Evolutionary conservation across 2,329 filamentous ascomycete genomes (phyloP).

Genomic region (Kalaharituber pfeilii): DNA sequence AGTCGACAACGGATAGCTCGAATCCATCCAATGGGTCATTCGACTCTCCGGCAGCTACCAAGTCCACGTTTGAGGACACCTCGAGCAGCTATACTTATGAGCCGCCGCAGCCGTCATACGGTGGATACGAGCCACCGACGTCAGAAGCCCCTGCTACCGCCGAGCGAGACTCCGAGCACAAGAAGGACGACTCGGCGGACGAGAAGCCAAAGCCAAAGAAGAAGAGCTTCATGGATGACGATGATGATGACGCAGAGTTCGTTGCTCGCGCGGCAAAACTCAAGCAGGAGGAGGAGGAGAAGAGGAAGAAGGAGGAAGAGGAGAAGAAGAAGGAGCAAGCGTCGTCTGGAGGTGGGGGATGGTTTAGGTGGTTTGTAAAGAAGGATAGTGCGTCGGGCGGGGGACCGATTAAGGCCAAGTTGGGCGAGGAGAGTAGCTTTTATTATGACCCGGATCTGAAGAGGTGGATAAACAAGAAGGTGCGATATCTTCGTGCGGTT

Average conservation of each 20-base stretch:
- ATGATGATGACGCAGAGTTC: conserved; percentile 41
- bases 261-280: conserved; percentile 39
- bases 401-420: conserved; percentile 67
- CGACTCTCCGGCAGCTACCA: conserved; percentile 33
- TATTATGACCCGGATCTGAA: conserved; percentile 91
- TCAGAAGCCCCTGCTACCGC: conserved; percentile 30
- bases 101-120: background rate
- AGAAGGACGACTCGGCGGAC: conserved; percentile 32
- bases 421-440: conserved; percentile 85
- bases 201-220: conserved; percentile 47
- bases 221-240: conserved; percentile 66
- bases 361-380: conserved; percentile 76
- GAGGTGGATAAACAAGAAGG: conserved; percentile 97
- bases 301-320: conserved; percentile 41
- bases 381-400: conserved; percentile 34
- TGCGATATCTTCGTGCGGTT: conserved; percentile 41
- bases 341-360: conserved; percentile 39
- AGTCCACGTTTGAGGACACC: conserved; percentile 34
- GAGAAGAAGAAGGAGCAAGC: background rate
- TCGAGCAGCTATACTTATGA: conserved; percentile 26
- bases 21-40: conserved; percentile 24
- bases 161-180: conserved; percentile 37
- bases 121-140: conserved; percentile 29
- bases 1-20: background rate
- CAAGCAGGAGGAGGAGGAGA: conserved; percentile 56